Base-by-base conservation (phyloP, 805 yeast species). In the Candida ipomoeae region DNA sequence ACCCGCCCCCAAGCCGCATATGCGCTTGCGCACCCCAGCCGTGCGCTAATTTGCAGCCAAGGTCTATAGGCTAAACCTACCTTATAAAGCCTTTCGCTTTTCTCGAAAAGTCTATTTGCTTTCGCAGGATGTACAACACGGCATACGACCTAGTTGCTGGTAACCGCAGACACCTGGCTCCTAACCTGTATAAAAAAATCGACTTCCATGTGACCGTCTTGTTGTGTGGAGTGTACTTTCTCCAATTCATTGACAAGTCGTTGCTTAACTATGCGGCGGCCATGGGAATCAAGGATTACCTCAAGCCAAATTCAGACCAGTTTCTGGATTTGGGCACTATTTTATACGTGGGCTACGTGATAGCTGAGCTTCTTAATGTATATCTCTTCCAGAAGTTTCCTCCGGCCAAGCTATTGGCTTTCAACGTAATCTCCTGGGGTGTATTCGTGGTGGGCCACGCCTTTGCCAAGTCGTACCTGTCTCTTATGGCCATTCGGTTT, bases 241-340 rank as follows among this genome's bases (percentile, higher is more conserved):
- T 81, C 8, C 84, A 81, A 67, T 80, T 78, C 56, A 64, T 82
- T 38, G 87, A 82, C 57, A 82, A 82, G 58, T 73, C 80, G 14
- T 62, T 81, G 40, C 62, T 82, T 40, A 81, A 81, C 58, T 80
- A 81, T 59, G 82, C 86, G 2, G 83, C 83, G 14, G 81, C 82
- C 1, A 79, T 82, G 84, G 86, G 86, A 1, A 79, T 82, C 56
- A 78, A 75, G 59, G 60, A 68, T 1, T 69, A 79, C 55, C 65
- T 80, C 53, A 66, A 66, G 36, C 69, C 75, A 6, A 14, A 40
- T 31, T 70, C 79, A 38, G 61, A 65, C 49, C 78, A 81, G 46
- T 81, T 75, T 57, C 75, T 81, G 20, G 74, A 80, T 55, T 60
- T 80, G 46, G 77, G 80, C 32, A 79, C 85, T 0, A 78, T 80